Base-by-base conservation (phyloP, 176 grass and related monocot genomes). In the Carex parvula region DNA sequence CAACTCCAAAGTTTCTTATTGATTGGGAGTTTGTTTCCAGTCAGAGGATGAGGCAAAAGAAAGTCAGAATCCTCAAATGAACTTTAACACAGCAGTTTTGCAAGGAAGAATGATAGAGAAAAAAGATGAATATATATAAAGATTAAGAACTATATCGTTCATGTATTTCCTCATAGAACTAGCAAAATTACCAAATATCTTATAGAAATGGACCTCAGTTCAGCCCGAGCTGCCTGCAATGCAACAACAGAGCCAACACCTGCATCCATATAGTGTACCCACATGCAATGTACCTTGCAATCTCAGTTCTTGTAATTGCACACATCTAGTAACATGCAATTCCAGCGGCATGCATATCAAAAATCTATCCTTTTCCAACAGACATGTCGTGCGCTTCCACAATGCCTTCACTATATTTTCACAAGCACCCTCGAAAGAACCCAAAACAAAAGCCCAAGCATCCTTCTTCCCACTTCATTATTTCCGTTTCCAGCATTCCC, bases 361-460 rank as follows among this genome's bases (percentile, higher is more conserved):
- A 93, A 33, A 97, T 67, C 93, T 86, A 87, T 93, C 90, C 89
- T 90, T 93, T 71, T 91, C 94, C 46, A 93, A 70, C 80, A 93
- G 94, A 60, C 90, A 93, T 18, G 94, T 94, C 6, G 86, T 84
- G 39, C 89, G 83, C 86, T 94, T 97, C 89, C 87, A 84, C 84
- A 94, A 78, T 0, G 88, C 74, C 86, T n/a, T n/a, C n/a, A n/a
- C n/a, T n/a, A n/a, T n/a, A 60, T 78, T 71, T 74, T 82, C 92
- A 63, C 89, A 92, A n/a, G 86, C 86, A 6, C 91, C 91, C 65
- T 93, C 85, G 37, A 97, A 97, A 78, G 90, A 85, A 61, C 80
- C 88, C 18, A 39, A 90, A 73, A 94, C 24, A 17, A 97, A 94
- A 1, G 84, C 84, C 15, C 91, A 87, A 0, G 81, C 86, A 50